Evolutionary conservation across 164 flowering plant species (phyloP), one percentile per base, ranked within the genome.

Genomic region (Vitis riparia): DNA sequence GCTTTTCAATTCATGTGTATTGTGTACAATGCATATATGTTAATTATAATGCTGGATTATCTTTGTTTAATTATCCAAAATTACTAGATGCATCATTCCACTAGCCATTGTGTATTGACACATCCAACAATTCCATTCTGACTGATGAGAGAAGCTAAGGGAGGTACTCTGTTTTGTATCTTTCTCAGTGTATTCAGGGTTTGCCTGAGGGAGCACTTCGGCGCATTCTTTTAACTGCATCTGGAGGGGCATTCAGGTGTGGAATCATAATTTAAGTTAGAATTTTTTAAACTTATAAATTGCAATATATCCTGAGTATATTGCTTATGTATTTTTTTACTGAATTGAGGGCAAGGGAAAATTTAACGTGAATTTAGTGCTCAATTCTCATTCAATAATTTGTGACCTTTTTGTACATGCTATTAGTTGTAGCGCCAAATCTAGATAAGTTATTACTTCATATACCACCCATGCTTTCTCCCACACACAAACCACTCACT

Each of bases 221-320:
- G 62, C 92, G 97, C 57, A 86, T 95, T 56, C 80, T 95, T 68
- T 84, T 93, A 80, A 93, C 99, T 71, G 98, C 99, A 48, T 95
- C 99, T 44, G 99, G 99, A 62, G 98, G 99, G 52, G 91, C 99
- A 68, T 95, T 95, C 90, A 91, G 99, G 99, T 93, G 57, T 63
- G 76, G 11, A 62, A 65, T 63, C 61, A 56, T 13, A 17, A 59
- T 63, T 51, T 30, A 16, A 47, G 13, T 15, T 65, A 19, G 9
- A 49, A 51, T 12, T 66, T 1, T 17, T 77, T 58, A 13, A 11
- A 53, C 16, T 37, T 55, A 1, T 12, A 13, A 37, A 9, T 37
- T 32, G 17, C 16, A 29, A 37, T 52, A 15, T 68, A 57, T 71
- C 44, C 2, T 32, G 6, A 32, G 6, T 32, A 32, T 4, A 32